These are phyloP conservation scores for Daedalea quercina DNA, from an alignment of 768 basidiomycete genomes.

Conservation along the genomic window DNA sequence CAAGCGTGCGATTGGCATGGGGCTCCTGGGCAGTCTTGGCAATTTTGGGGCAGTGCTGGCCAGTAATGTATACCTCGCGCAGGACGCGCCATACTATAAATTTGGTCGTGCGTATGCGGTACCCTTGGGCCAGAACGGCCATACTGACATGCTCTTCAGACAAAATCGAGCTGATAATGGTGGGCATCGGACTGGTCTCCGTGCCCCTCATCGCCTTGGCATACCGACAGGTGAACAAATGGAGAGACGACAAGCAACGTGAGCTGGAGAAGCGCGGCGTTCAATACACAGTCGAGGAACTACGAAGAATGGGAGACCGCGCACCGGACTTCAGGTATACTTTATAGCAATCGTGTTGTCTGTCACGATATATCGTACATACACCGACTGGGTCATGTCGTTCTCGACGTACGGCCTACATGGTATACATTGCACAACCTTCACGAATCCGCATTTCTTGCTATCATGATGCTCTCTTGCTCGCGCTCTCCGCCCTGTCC, in stretches of 20 bases:
- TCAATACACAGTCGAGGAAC: conserved; percentile 18
- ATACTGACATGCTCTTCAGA: conserved; percentile 31
- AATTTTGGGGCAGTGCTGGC: conserved; percentile 62
- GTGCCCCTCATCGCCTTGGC: conserved; percentile 40
- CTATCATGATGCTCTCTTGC: no score
- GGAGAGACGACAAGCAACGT: conserved; percentile 40
- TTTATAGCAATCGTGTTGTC: not conserved
- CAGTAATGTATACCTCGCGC: conserved; percentile 51
- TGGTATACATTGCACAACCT: no score
- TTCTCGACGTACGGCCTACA: no score
- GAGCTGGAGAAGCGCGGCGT: conserved; percentile 17
- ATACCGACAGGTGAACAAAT: conserved; percentile 51
- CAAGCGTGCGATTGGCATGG: conserved; percentile 65
- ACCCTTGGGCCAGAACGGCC: not conserved
- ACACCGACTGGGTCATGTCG: no score
- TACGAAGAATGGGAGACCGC: conserved; percentile 45
- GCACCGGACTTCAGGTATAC: conserved; percentile 57
- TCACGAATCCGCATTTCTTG: no score
- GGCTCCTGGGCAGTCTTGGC: conserved; percentile 57
- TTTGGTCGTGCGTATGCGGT: conserved; percentile 46
- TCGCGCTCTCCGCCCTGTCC: no score
- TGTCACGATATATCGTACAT: no score
- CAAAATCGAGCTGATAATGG: conserved; percentile 59
- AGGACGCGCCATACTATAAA: conserved; percentile 54
- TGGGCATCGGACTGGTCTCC: conserved; percentile 55